Percentiles rank a stretch among this genome's conserved stretches.
These are phyloP conservation scores for Candida quercuum DNA, from an alignment of 805 yeast genomes.

Conservation along the genomic window DNA sequence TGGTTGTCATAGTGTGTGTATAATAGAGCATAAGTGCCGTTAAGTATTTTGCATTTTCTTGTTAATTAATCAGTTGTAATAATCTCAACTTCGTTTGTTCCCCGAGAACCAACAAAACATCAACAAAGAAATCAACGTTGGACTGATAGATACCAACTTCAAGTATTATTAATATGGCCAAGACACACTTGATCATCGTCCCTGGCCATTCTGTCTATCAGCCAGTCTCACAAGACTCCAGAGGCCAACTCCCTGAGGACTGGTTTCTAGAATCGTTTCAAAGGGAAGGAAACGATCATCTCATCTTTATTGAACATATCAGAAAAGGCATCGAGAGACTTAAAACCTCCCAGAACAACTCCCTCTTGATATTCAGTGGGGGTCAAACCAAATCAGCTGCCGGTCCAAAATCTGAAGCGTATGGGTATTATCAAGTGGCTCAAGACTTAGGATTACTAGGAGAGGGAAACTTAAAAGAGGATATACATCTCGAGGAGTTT, in stretches of 20 bases:
- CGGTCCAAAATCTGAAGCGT: conserved; percentile 56
- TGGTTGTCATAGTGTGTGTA: neutral
- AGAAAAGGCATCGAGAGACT: conserved; percentile 35
- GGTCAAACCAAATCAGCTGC: conserved; percentile 62
- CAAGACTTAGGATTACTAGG: conserved; percentile 21
- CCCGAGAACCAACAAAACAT: neutral
- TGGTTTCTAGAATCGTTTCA: conserved; percentile 73
- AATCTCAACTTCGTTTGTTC: too few species aligned
- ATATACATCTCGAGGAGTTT: conserved; percentile 54
- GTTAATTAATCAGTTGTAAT: too few species aligned
- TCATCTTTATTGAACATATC: conserved; percentile 60
- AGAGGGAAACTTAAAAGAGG: conserved; percentile 4
- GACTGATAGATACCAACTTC: too few species aligned
- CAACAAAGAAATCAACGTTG: conserved; percentile 1
- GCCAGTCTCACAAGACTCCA: conserved; percentile 32
- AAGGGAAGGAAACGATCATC: conserved; percentile 61
- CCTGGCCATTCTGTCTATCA: conserved; percentile 57
- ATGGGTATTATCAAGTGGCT: conserved; percentile 48
- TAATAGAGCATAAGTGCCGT: neutral
- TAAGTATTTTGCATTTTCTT: too few species aligned
- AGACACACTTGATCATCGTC: conserved; percentile 35
- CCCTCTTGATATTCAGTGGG: conserved; percentile 48
- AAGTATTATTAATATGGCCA: neutral
- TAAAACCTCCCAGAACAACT: conserved; percentile 25
- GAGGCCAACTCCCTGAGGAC: conserved; percentile 46